Evolutionary conservation across 352 stramenopile genomes (phyloP).

Genomic region (Stramenopiles sp.): DNA sequence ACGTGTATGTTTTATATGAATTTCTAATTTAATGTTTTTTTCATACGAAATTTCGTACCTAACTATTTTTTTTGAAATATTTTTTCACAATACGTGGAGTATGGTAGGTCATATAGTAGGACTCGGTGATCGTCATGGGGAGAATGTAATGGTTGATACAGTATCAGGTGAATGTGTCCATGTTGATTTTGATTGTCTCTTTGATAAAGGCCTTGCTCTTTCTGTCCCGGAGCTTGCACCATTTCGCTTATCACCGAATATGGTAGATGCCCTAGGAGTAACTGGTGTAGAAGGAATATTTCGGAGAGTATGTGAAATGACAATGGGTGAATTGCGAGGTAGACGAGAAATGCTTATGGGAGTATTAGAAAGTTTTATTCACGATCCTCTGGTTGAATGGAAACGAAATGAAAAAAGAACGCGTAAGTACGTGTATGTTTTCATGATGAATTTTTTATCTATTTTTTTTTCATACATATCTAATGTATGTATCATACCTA

Average conservation of each 20-base stretch:
- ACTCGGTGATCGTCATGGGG: slow-evolving; percentile 68
- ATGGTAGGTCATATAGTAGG: slow-evolving; percentile 52
- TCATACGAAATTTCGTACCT: no score
- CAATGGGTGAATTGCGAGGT: slow-evolving; percentile 38
- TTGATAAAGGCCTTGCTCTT: slow-evolving; percentile 89
- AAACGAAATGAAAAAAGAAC: slow-evolving; percentile 10
- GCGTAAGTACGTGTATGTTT: no score
- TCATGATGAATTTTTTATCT: no score
- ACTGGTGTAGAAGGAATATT: slow-evolving; percentile 75
- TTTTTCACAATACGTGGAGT: no score
- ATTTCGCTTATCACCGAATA: slow-evolving; percentile 96
- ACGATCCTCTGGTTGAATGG: slow-evolving; percentile 75
- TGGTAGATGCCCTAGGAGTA: slow-evolving; percentile 96
- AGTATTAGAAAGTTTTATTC: slow-evolving; percentile 95
- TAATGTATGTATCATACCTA: no score
- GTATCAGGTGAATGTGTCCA: slow-evolving; percentile 86
- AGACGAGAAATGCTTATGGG: slow-evolving; percentile 85
- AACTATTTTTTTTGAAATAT: no score
- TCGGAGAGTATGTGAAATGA: slow-evolving; percentile 49
- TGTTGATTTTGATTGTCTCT: slow-evolving; percentile 98
- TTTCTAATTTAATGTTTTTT: no score
- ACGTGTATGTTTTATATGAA: no score
- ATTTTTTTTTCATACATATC: no score
- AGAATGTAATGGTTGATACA: slow-evolving; percentile 97
- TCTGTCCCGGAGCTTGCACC: slow-evolving; percentile 84